Conservation (phyloP, 768 basidiomycete genomes). For the Podaxis sp. region DNA sequence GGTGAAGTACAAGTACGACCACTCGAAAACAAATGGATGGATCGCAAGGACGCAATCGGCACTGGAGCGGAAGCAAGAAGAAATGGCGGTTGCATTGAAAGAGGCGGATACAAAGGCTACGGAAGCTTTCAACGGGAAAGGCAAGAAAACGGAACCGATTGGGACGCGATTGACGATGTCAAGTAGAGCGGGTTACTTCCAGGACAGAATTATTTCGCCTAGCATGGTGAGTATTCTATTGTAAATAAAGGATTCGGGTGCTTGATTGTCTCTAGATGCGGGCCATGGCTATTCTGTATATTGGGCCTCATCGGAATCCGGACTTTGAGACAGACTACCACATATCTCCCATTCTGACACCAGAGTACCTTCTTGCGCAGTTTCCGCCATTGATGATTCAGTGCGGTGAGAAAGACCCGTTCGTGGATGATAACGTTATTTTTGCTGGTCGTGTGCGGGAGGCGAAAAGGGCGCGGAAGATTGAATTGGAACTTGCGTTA, state of each 20-base stretch:
- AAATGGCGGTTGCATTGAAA: constrained; percentile 48
- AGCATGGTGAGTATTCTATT: constrained; percentile 73
- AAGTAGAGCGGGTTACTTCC: constrained; percentile 89
- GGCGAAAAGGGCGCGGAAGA: constrained; percentile 83
- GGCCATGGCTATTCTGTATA: constrained; percentile 97
- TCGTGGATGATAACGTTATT: constrained; percentile 97
- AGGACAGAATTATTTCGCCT: constrained; percentile 90
- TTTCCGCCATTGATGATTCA: constrained; percentile 95
- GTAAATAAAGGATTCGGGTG: neutral
- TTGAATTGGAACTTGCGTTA: constrained; percentile 63
- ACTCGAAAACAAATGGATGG: constrained; percentile 18
- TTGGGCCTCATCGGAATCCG: constrained; percentile 91
- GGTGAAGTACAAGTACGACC: constrained; percentile 57
- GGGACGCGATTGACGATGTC: constrained; percentile 94
- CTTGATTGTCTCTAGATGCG: constrained; percentile 74
- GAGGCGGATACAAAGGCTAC: constrained; percentile 48
- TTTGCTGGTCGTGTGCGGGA: constrained; percentile 94
- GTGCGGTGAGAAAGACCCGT: constrained; percentile 91
- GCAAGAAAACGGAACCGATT: constrained; percentile 48
- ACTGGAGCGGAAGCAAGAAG: constrained; percentile 49
- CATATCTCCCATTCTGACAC: constrained; percentile 92
- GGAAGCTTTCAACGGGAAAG: constrained; percentile 23
- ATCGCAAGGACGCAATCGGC: constrained; percentile 34
- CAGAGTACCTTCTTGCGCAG: constrained; percentile 77
- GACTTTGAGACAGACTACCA: constrained; percentile 95